These are phyloP conservation scores for Eimeria falciformis DNA, from an alignment of 169 alveolate species.

Conservation along the genomic window DNA sequence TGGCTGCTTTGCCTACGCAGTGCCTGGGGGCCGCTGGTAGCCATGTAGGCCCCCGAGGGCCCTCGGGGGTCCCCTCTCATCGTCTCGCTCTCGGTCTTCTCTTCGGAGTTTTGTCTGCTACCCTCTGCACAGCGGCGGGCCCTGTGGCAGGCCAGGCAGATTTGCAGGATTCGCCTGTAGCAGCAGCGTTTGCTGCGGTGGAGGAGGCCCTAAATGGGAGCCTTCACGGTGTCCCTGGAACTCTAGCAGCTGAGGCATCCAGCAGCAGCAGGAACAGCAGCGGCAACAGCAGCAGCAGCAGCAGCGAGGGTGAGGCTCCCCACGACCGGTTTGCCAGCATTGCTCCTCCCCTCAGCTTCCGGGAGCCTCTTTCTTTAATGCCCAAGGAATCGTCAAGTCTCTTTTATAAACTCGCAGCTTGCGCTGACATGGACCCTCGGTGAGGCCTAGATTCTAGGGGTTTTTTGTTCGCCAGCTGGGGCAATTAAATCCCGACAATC, in stretches of 20 bases:
- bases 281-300: neutral
- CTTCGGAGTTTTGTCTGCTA: no score
- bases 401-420: slow-evolving; percentile 13
- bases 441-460: neutral
- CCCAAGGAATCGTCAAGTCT: neutral
- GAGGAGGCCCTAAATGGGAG: neutral
- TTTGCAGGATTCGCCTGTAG: neutral
- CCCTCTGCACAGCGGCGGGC: no score
- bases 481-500: no score
- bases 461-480: neutral
- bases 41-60: no score
- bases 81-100: no score
- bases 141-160: no score
- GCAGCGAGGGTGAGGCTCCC: neutral
- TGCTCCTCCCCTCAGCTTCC: slow-evolving; percentile 6
- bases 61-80: no score
- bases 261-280: neutral
- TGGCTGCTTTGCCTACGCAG: no score
- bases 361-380: slow-evolving; percentile 17
- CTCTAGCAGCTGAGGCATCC: neutral
- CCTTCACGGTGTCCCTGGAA: neutral
- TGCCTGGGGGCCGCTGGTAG: no score
- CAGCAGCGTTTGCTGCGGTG: neutral
- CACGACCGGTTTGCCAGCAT: slow-evolving; percentile 5
- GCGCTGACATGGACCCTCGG: slow-evolving; percentile 56